A percentile compares a stretch with the other conserved stretches of the same genome.
phyloP scores from a whole-genome alignment of 1,139 yeast species.

The Nakaseomyces nivariensis region DNA sequence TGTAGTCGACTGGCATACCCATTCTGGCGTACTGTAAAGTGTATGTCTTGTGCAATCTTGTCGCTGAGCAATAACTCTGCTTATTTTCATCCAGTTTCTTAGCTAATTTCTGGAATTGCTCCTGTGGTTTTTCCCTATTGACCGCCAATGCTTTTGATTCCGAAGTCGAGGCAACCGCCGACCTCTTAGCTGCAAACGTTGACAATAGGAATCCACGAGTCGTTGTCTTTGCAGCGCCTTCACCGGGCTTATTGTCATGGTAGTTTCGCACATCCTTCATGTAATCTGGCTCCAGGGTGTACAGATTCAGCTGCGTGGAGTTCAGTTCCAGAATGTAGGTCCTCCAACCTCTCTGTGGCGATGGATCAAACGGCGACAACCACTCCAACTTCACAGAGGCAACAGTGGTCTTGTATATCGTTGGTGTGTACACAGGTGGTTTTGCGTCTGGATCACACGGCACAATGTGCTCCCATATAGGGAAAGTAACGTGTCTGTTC shows the following conservation, averaged over 20 bases:
- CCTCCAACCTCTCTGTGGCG: slow-evolving; percentile 56
- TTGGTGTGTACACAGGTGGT: slow-evolving; percentile 46
- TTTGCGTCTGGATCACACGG: slow-evolving; percentile 23
- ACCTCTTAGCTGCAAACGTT: not conserved
- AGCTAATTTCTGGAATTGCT: slow-evolving; percentile 22
- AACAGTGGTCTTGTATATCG: slow-evolving; percentile 45
- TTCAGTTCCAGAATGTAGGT: slow-evolving; percentile 54
- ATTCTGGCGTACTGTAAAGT: slow-evolving; percentile 60
- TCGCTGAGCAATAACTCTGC: slow-evolving; percentile 26
- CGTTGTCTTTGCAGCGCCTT: not conserved
- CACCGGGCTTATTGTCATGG: not conserved
- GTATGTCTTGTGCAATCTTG: slow-evolving; percentile 42
- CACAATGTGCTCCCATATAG: slow-evolving; percentile 33
- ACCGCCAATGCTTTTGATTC: not conserved
- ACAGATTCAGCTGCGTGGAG: slow-evolving; percentile 65
- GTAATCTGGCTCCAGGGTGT: slow-evolving; percentile 16
- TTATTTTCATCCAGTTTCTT: slow-evolving; percentile 26
- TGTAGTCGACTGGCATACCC: slow-evolving; percentile 62
- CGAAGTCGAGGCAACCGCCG: not conserved
- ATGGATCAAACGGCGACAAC: slow-evolving; percentile 55
- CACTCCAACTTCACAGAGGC: slow-evolving; percentile 51
- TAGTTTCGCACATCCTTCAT: not conserved
- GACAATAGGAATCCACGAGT: not conserved
- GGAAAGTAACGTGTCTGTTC: slow-evolving; percentile 32
- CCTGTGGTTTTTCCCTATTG: not conserved